Base-by-base conservation (phyloP, 1,284 basidiomycete species). In the Microbotryomycetes sp. region DNA sequence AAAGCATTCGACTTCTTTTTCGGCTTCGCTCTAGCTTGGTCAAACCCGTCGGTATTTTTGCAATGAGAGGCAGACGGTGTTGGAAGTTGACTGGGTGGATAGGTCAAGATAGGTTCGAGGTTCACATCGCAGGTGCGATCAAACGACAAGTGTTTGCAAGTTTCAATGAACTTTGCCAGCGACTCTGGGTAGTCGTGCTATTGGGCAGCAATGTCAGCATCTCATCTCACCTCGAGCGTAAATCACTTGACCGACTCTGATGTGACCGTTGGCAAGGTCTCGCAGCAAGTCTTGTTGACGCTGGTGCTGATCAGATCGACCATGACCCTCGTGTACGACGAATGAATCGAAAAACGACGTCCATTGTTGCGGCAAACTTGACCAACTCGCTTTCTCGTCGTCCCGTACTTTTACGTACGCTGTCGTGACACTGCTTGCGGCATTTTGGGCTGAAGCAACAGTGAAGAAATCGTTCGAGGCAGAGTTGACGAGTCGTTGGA, bases 401-500 rank as follows among this genome's bases (percentile, higher is more conserved):
- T 25, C 7, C 6, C 51, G 28, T 2, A 58, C 19, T 2, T 22
- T 7, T 1, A 58, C 49, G 7, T 23, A 26, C 2, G 28, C 15
- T 53, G 2, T 23, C 25, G 15, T n/a, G 19, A 45, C 4, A 9
- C 45, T 25, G 3, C 56, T 14, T 26, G 23, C 31, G 7, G 16
- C 45, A 5, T n/a, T 19, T 1, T 45, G n/a, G 15, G 12, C 25
- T 2, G 26, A 6, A 26, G n/a, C 42, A 3, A 56, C 23, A 1
- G 46, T 30, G 45, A 66, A 68, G 55, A 68, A 68, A 22, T 42
- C 16, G 57, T 68, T 68, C 30, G 54, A 51, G 16, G 59, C 30
- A 23, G 61, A 56, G 22, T 48, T 30, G 49, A 49, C 52, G 50
- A 65, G 42, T 4, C 3, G 2, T 28, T 62, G 60, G 2, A 45